These are phyloP conservation scores for Moricandia arvensis DNA, from an alignment of 345 rosid genomes.

Conservation along the genomic window DNA sequence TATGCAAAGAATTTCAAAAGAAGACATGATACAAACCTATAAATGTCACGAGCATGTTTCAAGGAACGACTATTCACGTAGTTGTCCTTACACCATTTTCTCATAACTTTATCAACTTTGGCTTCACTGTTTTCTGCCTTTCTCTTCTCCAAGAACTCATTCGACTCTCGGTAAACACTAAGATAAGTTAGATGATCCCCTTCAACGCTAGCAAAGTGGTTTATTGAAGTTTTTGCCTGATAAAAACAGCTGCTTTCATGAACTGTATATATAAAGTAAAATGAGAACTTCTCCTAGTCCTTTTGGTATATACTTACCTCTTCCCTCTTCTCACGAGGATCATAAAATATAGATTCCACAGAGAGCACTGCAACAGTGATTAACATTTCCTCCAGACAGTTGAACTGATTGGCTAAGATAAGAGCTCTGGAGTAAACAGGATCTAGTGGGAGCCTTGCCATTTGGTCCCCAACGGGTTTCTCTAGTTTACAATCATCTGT, in stretches of 20 bases:
- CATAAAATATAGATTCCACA: constrained; percentile 80
- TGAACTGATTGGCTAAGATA: constrained; percentile 70
- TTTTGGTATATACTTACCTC: constrained; percentile 49
- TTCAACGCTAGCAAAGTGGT: constrained; percentile 78
- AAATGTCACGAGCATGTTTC: constrained; percentile 80
- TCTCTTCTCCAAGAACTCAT: constrained; percentile 67
- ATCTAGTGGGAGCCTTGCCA: constrained; percentile 91
- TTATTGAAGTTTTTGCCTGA: constrained; percentile 70
- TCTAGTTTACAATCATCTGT: constrained; percentile 82
- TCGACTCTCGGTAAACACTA: constrained; percentile 71
- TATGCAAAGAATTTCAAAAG: neutral
- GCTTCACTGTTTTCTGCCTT: constrained; percentile 41
- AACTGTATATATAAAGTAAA: constrained; percentile 3
- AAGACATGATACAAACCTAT: constrained; percentile 51
- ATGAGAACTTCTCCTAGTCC: neutral
- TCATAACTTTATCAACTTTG: constrained; percentile 58
- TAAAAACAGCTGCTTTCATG: neutral
- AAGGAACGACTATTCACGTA: constrained; percentile 73
- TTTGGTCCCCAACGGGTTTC: constrained; percentile 77
- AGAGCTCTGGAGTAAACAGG: constrained; percentile 90
- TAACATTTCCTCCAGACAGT: constrained; percentile 92
- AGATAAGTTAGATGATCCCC: constrained; percentile 89
- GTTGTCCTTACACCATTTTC: constrained; percentile 92
- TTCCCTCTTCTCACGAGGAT: constrained; percentile 72
- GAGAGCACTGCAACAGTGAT: constrained; percentile 91